Evolutionary conservation across 2,329 filamentous ascomycete species (phyloP), one percentile per base, ranked within the genome.

Genomic region (Ophiostoma sp.): DNA sequence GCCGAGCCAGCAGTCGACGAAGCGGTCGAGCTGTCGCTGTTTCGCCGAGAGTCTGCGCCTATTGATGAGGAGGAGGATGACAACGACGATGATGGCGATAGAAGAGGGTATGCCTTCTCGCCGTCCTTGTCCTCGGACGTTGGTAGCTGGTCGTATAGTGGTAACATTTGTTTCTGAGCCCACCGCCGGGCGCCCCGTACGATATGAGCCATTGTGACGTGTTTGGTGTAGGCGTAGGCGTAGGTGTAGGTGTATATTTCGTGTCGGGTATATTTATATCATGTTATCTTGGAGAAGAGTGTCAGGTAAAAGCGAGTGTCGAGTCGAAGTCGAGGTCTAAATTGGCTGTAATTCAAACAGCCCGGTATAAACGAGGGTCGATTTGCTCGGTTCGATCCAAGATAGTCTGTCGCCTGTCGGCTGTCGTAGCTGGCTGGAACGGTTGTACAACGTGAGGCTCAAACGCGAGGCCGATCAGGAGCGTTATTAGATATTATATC

Each of bases 141-240:
- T 13, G 62, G 62, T 20, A 65, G 35, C 62, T 65, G 33, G 20
- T 36, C 33, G 35, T 65, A 65, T 20, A 65, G 62, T 6, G 62
- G 62, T 20, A 6, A 20, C 62, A 65, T 65, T 39, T 65, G 62
- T 36, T 23, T 23, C 35, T 65, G 62, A 20, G 35, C 35, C 62
- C 62, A 65, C 35, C 62, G 20, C 62, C 62, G 62, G 0, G 62
- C 62, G 62, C 62, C 35, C 8, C 35, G 62, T 20, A 65, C 62
- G 35, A 65, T 23, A 7, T 65, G 62, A 65, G 62, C 62, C 62
- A 65, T 65, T 33, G 57, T 64, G 20, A 8, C n/a, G 62, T 65
- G 62, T 3, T n/a, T 60, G 7, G 17, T n/a, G 27, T 62, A 31
- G 57, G 4, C 13, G 57, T 10, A 13, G 13, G 11, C 15, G 11